A percentile compares a stretch with the other conserved stretches of the same genome.
phyloP scores from a whole-genome alignment of 208 protist species.

The Acanthamoeba divionensis region DNA sequence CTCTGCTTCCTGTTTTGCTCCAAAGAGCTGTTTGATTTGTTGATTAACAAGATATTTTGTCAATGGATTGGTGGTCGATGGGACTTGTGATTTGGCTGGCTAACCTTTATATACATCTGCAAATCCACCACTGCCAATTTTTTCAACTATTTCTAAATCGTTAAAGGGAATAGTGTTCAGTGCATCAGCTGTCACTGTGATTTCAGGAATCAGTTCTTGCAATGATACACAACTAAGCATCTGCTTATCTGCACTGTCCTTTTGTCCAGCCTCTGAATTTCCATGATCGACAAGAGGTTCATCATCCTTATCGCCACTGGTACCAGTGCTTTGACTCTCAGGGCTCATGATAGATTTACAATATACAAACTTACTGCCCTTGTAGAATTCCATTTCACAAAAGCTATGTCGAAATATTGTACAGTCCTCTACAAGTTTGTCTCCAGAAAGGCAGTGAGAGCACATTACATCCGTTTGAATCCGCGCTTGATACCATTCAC shows the following conservation, averaged over 20 bases:
- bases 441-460: not conserved
- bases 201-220: not conserved
- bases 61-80: not conserved
- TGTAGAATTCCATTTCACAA: constrained; percentile 3
- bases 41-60: not conserved
- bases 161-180: not conserved
- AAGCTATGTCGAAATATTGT: not conserved
- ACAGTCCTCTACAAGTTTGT: not conserved
- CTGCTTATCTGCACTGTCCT: no score
- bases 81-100: not conserved
- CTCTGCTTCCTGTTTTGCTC: not conserved
- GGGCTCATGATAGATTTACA: not conserved
- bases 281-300: no score
- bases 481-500: not conserved
- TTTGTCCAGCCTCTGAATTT: no score
- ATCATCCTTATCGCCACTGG: not conserved
- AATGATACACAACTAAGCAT: not conserved
- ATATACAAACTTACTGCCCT: not conserved
- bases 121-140: not conserved
- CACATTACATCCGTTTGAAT: not conserved
- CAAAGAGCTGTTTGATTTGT: not conserved
- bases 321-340: not conserved
- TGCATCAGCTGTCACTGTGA: not conserved
- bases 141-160: not conserved
- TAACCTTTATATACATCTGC: not conserved